Evolutionary conservation across 306 rosid species (phyloP), one percentile per base, ranked within the genome.

Genomic region (Casuarina glauca): DNA sequence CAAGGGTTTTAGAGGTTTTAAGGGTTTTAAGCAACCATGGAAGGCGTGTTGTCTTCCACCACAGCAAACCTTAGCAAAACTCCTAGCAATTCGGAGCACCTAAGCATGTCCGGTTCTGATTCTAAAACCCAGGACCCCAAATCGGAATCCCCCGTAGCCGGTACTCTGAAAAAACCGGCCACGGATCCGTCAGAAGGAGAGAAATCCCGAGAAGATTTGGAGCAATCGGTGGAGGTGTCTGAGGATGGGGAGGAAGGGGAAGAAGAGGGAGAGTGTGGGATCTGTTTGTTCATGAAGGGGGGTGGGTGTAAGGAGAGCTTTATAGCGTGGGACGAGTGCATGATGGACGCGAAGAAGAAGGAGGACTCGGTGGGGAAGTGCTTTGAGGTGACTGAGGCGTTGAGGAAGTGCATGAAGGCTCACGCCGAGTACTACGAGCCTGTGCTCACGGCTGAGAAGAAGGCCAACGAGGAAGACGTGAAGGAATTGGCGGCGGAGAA

Each of bases 201-300:
- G 62, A 57, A 75, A 61, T 32, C 48, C 36, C 44, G 38, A 26
- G 77, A 55, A 12, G 85, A 76, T 61, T 60, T 75, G 4, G 79
- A 17, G 11, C 71, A 53, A 43, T 17, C 90, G 0, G 81, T 55
- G 75, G 35, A 49, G 39, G 8, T 76, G 0, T 62, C 66, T 10
- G 83, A 58, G 5, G 79, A 69, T 2, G 90, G 75, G 2, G 88
- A 69, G 3, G 89, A 84, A 0, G 87, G 70, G 20, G 26, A 20
- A 20, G 26, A 20, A 20, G 26, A 20, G 26, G 26, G 26, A 20
- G 26, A 20, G 26, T 20, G 26, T 0, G 26, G 26, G 26, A 0
- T 20, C 26, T 20, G 26, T 20, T 20, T 20, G 26, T 20, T 20
- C 26, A 20, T 20, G 26, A 20, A 20, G 26, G 26, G 26, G 26